Evolutionary conservation across 169 alveolate species (phyloP).

Genomic region (Neospora caninum): DNA sequence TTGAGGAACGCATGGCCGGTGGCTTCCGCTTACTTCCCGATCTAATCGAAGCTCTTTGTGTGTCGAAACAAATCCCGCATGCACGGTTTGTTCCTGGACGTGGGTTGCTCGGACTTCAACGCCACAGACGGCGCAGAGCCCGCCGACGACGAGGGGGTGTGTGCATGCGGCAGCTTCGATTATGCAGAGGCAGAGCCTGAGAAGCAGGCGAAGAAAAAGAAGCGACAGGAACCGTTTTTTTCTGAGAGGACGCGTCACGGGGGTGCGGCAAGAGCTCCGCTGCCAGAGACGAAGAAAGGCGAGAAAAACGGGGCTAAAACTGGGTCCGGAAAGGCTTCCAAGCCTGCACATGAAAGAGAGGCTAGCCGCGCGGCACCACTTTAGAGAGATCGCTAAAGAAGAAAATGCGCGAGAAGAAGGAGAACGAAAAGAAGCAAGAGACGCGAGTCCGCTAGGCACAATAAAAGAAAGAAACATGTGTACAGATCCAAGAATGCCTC

Average conservation of each 20-base stretch:
- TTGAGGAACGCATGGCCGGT: too few species aligned
- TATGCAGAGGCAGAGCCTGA: neutral
- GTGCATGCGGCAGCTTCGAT: neutral
- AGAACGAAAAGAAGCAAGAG: neutral
- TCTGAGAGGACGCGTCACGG: too few species aligned
- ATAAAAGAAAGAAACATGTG: neutral
- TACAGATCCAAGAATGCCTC: neutral
- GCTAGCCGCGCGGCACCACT: too few species aligned
- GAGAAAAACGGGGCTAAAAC: too few species aligned
- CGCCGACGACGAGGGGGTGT: slow-evolving; percentile 35
- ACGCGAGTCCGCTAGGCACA: neutral
- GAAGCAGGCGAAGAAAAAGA: neutral
- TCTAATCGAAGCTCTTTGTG: slow-evolving; percentile 21
- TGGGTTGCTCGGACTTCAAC: neutral
- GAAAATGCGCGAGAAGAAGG: neutral
- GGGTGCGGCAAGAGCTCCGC: slow-evolving; percentile 31
- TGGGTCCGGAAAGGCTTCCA: too few species aligned
- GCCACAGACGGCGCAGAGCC: slow-evolving; percentile 4
- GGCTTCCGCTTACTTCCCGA: neutral
- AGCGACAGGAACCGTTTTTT: too few species aligned
- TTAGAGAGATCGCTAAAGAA: too few species aligned
- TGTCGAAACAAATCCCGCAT: neutral
- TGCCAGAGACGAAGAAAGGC: neutral
- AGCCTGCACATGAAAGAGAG: too few species aligned
- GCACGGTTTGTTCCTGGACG: slow-evolving; percentile 4